These are phyloP conservation scores for Edaphochlamys debaryana DNA, from an alignment of 139 green algal genomes.

Conservation along the genomic window DNA sequence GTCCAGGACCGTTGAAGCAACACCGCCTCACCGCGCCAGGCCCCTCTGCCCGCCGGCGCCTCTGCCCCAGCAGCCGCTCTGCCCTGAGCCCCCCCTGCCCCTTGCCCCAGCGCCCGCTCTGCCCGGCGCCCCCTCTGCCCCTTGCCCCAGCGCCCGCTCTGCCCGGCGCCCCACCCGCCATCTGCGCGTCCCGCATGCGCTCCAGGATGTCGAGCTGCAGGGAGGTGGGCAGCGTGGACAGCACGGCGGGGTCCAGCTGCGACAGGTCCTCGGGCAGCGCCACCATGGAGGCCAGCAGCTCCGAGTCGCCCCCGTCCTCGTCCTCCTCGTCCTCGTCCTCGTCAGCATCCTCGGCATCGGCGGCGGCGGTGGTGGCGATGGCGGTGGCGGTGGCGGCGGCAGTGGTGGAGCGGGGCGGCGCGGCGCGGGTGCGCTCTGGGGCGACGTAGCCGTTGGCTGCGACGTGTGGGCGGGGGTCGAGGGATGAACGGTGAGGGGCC, in stretches of 20 bases:
- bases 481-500: no score
- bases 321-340: conserved; percentile 44
- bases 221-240: conserved; percentile 86
- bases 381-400: background rate
- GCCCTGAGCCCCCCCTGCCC: no score
- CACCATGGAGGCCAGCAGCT: conserved; percentile 42
- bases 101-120: background rate
- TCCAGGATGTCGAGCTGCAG: conserved; percentile 89
- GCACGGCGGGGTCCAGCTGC: conserved; percentile 76
- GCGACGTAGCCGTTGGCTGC: conserved; percentile 20
- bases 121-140: no score
- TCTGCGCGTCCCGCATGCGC: conserved; percentile 74
- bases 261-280: conserved; percentile 50
- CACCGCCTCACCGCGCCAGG: background rate
- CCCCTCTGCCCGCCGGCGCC: no score
- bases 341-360: conserved; percentile 12
- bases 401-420: no score
- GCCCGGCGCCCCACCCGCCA: conserved; percentile 51
- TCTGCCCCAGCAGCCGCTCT: no score
- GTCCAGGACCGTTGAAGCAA: no score
- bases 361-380: background rate
- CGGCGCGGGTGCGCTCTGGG: no score
- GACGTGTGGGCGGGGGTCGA: background rate
- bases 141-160: no score
- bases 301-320: conserved; percentile 21